phyloP scores from a whole-genome alignment of 169 alveolate species.

The Plasmodium malariae region DNA sequence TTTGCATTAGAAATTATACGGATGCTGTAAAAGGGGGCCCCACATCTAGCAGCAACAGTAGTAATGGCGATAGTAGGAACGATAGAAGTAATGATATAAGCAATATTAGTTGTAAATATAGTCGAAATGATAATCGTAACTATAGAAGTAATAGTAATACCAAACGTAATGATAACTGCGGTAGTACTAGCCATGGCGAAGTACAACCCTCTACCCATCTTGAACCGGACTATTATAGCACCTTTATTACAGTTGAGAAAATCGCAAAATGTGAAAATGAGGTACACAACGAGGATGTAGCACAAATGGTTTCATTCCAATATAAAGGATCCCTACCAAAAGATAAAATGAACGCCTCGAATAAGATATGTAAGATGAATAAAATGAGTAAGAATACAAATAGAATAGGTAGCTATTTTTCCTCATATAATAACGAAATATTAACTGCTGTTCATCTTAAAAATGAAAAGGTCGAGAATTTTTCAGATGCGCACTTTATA shows the following conservation, averaged over 20 bases:
- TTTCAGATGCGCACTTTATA: conserved; percentile 25
- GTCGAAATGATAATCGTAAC: not conserved
- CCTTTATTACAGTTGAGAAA: not conserved
- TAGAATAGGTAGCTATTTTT: conserved; percentile 33
- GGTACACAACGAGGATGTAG: not conserved
- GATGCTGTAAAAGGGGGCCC: not conserved
- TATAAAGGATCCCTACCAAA: conserved; percentile 62
- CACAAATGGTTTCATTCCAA: conserved; percentile 43
- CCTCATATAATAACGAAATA: not conserved
- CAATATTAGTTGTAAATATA: not conserved
- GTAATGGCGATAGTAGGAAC: not conserved
- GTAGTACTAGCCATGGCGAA: no score
- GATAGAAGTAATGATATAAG: not conserved
- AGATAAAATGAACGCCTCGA: conserved; percentile 13
- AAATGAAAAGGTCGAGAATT: conserved; percentile 25
- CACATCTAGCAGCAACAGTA: not conserved
- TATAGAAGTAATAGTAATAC: not conserved
- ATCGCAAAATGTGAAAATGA: not conserved
- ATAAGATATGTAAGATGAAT: not conserved
- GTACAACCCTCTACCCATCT: no score
- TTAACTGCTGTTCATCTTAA: conserved; percentile 37
- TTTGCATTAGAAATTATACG: not conserved
- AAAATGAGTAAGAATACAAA: conserved; percentile 21
- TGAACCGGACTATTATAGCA: no score
- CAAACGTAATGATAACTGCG: not conserved